These are phyloP conservation scores for Neobulgaria alba DNA, from an alignment of 2,329 filamentous ascomycete genomes.

Conservation along the genomic window DNA sequence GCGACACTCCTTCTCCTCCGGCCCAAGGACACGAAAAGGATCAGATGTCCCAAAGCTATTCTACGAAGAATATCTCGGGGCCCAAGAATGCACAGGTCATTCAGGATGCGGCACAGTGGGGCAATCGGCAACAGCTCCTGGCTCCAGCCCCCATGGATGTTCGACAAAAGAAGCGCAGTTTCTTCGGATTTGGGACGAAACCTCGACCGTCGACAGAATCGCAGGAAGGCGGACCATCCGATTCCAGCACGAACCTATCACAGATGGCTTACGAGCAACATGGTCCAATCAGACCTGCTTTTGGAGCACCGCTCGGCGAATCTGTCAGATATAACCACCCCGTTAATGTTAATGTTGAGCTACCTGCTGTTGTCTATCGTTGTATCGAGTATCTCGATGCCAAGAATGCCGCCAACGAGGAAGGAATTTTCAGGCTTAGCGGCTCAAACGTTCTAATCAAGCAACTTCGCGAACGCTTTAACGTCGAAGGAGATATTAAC, in stretches of 20 bases:
- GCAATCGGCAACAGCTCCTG: constrained; percentile 57
- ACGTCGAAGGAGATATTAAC: constrained; percentile 84
- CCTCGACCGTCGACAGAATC: constrained; percentile 49
- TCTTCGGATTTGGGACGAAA: constrained; percentile 62
- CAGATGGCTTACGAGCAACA: constrained; percentile 35
- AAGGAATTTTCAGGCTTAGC: constrained; percentile 93
- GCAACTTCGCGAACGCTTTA: constrained; percentile 83
- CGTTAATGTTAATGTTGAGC: constrained; percentile 59
- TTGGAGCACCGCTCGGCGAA: constrained; percentile 77
- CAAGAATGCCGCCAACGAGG: constrained; percentile 74
- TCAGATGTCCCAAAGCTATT: constrained; percentile 26
- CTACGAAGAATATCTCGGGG: constrained; percentile 60
- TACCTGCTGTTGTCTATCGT: constrained; percentile 90
- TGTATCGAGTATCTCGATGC: constrained; percentile 87
- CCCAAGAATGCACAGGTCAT: constrained; percentile 81
- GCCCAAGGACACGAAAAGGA: constrained; percentile 24
- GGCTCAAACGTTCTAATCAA: constrained; percentile 96
- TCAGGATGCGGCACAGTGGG: constrained; percentile 75
- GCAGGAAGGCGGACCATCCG: constrained; percentile 46
- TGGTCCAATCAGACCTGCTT: constrained; percentile 60
- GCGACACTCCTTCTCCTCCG: constrained; percentile 26
- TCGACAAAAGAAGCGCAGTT: constrained; percentile 68
- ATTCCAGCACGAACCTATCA: constrained; percentile 36
- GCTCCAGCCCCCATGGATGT: constrained; percentile 53
- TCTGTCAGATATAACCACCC: constrained; percentile 77